phyloP scores from a whole-genome alignment of 1,139 yeast species.

The Zygosaccharomyces pseudobailii region DNA sequence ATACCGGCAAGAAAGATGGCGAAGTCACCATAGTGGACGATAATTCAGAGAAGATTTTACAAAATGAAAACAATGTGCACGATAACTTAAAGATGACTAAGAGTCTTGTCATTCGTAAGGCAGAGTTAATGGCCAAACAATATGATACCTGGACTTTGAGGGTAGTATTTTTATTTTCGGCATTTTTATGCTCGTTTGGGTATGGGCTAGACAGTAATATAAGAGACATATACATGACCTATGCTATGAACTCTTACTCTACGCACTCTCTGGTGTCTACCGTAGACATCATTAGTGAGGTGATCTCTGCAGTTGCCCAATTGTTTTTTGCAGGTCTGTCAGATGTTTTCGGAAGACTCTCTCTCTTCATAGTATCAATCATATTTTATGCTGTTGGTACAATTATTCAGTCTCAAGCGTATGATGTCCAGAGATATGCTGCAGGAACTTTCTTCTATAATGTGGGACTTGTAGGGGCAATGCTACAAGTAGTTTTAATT shows the following conservation, averaged over 20 bases:
- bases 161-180: slow-evolving; percentile 36
- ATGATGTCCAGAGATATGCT: slow-evolving; percentile 59
- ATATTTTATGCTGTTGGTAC: slow-evolving; percentile 67
- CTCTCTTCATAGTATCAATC: slow-evolving; percentile 49
- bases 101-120: slow-evolving; percentile 17
- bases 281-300: slow-evolving; percentile 56
- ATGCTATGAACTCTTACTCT: slow-evolving; percentile 54
- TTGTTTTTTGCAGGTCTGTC: slow-evolving; percentile 65
- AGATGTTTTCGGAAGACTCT: slow-evolving; percentile 66
- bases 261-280: slow-evolving; percentile 61
- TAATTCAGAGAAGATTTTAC: neutral
- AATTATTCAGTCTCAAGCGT: slow-evolving; percentile 63
- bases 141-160: slow-evolving; percentile 24
- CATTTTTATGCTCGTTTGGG: slow-evolving; percentile 58
- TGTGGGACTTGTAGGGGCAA: slow-evolving; percentile 64
- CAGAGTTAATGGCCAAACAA: slow-evolving; percentile 21
- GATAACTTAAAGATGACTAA: slow-evolving; percentile 47
- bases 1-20: neutral
- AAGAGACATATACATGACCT: slow-evolving; percentile 46
- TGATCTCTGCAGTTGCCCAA: slow-evolving; percentile 69
- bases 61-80: slow-evolving; percentile 40
- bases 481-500: slow-evolving; percentile 51
- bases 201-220: slow-evolving; percentile 62
- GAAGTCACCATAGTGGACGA: slow-evolving; percentile 1
- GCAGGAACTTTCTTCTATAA: slow-evolving; percentile 72